These are phyloP conservation scores for Colletotrichum neosansevieriae DNA, from an alignment of 2,329 filamentous ascomycete species.

Conservation along the genomic window DNA sequence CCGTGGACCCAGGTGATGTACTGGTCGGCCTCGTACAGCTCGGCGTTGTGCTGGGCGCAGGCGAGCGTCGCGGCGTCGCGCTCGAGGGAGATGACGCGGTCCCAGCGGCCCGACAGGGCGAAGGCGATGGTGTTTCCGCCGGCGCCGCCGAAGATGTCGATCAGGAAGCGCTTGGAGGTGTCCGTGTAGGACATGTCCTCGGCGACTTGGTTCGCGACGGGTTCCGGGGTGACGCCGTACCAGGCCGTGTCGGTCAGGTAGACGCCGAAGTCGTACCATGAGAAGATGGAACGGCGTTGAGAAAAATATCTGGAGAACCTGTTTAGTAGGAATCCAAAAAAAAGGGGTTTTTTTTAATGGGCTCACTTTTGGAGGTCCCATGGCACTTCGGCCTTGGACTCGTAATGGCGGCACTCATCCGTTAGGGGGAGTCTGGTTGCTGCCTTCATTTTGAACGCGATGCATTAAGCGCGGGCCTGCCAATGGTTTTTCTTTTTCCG, in stretches of 20 bases:
- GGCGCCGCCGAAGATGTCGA: constrained; percentile 92
- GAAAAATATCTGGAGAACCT: constrained; percentile 79
- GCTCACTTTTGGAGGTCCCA: constrained; percentile 85
- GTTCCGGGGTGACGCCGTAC: constrained; percentile 97
- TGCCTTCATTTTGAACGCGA: constrained; percentile 52
- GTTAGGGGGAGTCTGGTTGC: constrained; percentile 65
- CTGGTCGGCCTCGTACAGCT: constrained; percentile 81
- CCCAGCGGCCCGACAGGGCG: constrained; percentile 82
- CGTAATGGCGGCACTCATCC: constrained; percentile 81
- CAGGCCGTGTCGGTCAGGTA: constrained; percentile 94
- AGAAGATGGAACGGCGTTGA: constrained; percentile 89
- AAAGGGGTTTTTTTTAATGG: too few species aligned
- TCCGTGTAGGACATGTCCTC: constrained; percentile 72
- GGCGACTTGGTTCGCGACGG: constrained; percentile 86
- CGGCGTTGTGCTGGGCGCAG: constrained; percentile 93
- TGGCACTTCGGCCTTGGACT: constrained; percentile 76
- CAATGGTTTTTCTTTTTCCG: too few species aligned
- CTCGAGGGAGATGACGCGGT: constrained; percentile 89
- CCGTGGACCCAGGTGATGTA: constrained; percentile 87
- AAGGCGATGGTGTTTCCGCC: constrained; percentile 98
- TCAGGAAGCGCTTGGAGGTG: constrained; percentile 72
- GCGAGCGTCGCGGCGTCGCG: constrained; percentile 82
- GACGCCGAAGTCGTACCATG: constrained; percentile 86
- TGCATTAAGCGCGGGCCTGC: constrained; percentile 26
- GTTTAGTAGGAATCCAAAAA: background rate